phyloP scores from a whole-genome alignment of 768 basidiomycete genomes.

The Suillus subalutaceus region DNA sequence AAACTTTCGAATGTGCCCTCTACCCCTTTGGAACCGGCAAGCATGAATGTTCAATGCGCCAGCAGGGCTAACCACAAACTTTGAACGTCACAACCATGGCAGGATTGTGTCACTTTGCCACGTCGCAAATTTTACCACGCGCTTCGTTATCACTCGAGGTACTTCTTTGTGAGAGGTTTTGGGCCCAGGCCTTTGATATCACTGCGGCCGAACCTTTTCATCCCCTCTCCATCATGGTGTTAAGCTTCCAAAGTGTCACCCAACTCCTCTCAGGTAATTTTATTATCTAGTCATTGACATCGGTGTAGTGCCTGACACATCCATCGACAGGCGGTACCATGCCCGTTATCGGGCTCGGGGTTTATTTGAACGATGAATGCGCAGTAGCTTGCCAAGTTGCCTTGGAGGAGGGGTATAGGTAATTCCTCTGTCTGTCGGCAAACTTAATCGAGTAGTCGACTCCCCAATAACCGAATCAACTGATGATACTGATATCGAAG shows the following conservation, averaged over 20 bases:
- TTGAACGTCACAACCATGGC: background rate
- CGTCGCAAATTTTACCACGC: background rate
- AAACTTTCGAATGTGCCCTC: slow-evolving; percentile 11
- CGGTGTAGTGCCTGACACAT: background rate
- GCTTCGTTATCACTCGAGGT: background rate
- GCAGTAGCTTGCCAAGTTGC: slow-evolving; percentile 22
- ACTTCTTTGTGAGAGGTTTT: background rate
- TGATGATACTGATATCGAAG: slow-evolving; percentile 13
- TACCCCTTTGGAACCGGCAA: slow-evolving; percentile 16
- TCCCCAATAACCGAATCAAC: background rate
- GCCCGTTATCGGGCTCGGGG: slow-evolving; percentile 31
- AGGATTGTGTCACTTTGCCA: background rate
- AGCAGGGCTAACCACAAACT: background rate
- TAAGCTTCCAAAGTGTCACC: background rate
- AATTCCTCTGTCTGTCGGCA: background rate
- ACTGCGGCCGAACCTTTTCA: background rate
- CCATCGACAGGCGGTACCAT: slow-evolving; percentile 23
- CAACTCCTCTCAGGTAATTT: background rate
- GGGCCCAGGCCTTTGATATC: background rate
- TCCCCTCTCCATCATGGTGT: background rate
- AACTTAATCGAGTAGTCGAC: background rate
- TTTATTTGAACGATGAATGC: slow-evolving; percentile 21
- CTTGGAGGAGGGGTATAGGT: slow-evolving; percentile 32
- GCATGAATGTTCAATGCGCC: background rate
- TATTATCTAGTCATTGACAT: background rate